Evolutionary conservation across 768 basidiomycete species (phyloP).

Genomic region (Tylopilus plumbeoviolaceoides): DNA sequence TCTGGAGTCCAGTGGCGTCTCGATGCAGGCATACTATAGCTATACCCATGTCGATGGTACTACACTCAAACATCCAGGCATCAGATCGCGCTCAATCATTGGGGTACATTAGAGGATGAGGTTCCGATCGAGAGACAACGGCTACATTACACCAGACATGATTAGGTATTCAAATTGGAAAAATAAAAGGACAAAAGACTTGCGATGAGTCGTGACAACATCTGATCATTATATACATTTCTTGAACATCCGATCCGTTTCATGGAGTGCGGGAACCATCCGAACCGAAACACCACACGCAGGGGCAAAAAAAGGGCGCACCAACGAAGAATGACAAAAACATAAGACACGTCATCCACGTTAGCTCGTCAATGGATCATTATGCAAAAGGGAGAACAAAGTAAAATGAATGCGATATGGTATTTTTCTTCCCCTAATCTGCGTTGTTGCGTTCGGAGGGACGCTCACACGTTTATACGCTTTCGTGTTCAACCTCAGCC

Average conservation of each 20-base stretch:
- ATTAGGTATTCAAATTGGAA: background rate
- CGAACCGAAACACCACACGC: background rate
- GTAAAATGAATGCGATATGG: background rate
- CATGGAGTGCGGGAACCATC: background rate
- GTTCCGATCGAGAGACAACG: too few relatives aligned
- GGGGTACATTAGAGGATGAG: too few relatives aligned
- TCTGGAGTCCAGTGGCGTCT: too few relatives aligned
- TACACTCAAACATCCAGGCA: too few relatives aligned
- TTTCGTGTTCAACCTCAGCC: conserved; percentile 8
- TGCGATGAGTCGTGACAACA: too few relatives aligned
- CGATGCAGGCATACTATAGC: too few relatives aligned
- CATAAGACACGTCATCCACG: background rate
- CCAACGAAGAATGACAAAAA: background rate
- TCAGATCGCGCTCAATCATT: too few relatives aligned
- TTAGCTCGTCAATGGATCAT: background rate
- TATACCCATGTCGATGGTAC: too few relatives aligned
- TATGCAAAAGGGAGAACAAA: background rate
- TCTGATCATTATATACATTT: background rate
- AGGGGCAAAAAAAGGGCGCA: too few relatives aligned
- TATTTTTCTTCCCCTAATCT: background rate
- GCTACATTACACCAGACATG: too few relatives aligned
- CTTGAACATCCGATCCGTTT: background rate
- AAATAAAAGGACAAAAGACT: background rate
- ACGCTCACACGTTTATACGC: background rate
- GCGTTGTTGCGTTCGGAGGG: background rate